Evolutionary conservation across 208 protist genomes (phyloP).

Genomic region (Porcisia hertigi): DNA sequence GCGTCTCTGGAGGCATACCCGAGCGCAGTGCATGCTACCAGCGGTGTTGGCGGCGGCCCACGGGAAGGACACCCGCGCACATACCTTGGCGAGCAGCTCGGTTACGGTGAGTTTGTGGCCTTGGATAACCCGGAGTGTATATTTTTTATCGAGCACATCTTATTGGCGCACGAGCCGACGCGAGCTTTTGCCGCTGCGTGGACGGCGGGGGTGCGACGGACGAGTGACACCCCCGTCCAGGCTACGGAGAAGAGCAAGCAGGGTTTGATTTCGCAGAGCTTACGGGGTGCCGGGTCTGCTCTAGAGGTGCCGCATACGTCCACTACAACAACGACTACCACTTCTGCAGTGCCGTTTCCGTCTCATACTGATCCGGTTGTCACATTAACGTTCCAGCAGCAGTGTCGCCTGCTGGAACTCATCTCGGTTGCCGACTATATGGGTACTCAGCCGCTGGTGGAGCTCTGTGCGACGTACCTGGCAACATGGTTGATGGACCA

Average conservation of each 20-base stretch:
- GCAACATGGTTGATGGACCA: conserved; percentile 59
- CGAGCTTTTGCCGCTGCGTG: not conserved
- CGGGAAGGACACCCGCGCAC: not conserved
- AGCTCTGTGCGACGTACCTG: conserved; percentile 50
- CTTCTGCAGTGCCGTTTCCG: not conserved
- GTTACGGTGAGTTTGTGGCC: conserved; percentile 22
- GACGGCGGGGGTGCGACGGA: not conserved
- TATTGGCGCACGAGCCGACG: conserved; percentile 15
- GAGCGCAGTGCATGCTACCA: not conserved
- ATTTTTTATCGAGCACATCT: conserved; percentile 33
- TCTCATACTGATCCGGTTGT: not conserved
- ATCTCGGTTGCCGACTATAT: conserved; percentile 61
- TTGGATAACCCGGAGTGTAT: conserved; percentile 12
- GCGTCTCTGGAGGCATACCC: conserved; percentile 20
- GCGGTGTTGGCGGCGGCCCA: not conserved
- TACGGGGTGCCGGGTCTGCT: not conserved
- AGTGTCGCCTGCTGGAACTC: conserved; percentile 58
- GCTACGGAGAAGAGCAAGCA: not conserved
- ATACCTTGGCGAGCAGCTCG: conserved; percentile 4
- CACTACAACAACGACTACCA: not conserved
- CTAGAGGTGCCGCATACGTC: not conserved
- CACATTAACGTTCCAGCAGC: conserved; percentile 22
- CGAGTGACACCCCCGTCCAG: not conserved
- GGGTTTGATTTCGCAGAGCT: conserved; percentile 2
- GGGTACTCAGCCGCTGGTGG: conserved; percentile 40